These are phyloP conservation scores for Ananas comosus DNA, from an alignment of 176 grass and related monocot genomes.

Conservation along the genomic window DNA sequence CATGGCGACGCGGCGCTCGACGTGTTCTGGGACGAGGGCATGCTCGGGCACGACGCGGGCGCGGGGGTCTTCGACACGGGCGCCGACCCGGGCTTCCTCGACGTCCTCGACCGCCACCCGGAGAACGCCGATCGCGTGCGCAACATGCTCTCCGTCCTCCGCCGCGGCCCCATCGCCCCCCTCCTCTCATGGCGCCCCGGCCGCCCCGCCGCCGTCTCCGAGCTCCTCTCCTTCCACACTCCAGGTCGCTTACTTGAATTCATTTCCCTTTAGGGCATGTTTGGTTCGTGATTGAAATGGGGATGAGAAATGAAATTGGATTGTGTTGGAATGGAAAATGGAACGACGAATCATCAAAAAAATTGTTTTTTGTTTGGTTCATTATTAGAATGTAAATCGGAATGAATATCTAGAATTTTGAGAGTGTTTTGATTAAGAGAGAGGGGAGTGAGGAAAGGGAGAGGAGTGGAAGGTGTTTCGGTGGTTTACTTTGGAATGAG, in stretches of 20 bases:
- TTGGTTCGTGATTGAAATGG: background rate
- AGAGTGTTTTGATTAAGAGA: too few species aligned
- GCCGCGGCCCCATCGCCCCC: conserved; percentile 53
- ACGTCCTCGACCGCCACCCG: conserved; percentile 76
- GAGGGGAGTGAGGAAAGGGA: too few species aligned
- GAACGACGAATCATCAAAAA: too few species aligned
- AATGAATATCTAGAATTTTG: too few species aligned
- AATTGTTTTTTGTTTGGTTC: too few species aligned
- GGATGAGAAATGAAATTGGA: too few species aligned
- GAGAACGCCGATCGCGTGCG: conserved; percentile 84
- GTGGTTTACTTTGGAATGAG: too few species aligned
- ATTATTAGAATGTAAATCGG: too few species aligned
- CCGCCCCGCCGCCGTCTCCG: conserved; percentile 39
- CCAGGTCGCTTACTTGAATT: conserved; percentile 23
- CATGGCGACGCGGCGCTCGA: conserved; percentile 24
- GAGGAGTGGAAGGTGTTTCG: too few species aligned
- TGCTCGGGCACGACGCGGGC: conserved; percentile 86
- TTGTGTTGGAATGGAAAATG: background rate
- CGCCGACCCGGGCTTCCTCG: conserved; percentile 85
- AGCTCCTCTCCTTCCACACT: conserved; percentile 73
- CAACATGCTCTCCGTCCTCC: conserved; percentile 94
- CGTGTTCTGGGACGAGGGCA: conserved; percentile 89
- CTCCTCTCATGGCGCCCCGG: conserved; percentile 70
- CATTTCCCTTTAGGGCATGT: background rate
- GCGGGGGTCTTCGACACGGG: conserved; percentile 73